Base-by-base conservation (phyloP, 257 asterid species). In the Scutellaria minor region DNA sequence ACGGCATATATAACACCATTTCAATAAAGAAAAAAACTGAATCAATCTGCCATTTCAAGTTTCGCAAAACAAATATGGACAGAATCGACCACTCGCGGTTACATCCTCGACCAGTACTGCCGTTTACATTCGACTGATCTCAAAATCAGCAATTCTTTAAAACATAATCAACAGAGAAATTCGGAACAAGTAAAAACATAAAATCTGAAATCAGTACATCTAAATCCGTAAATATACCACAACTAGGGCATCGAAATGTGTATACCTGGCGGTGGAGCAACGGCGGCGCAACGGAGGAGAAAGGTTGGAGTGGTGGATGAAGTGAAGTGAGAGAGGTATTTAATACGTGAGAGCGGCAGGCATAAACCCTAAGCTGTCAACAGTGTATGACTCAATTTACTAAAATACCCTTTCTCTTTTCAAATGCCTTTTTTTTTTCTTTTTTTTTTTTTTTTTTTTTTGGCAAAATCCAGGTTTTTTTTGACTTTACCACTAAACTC, bases 321-420 rank as follows among this genome's bases (percentile, higher is more conserved):
- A n/a, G 12, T 14, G 66, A 41, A 15, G 48, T 9, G 58, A 31
- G 8, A 4, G 22, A 41, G 42, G n/a, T 53, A 0, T 51, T 75
- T 65, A 75, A 80, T 75, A 75, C 57, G 66, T 7, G 50, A 5
- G 54, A 9, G 18, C 41, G 51, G 76, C 61, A 3, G 44, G 71
- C 71, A 56, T 79, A 76, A 80, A 68, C 81, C 84, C 84, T 76
- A 76, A 59, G 66, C 8, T 0, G 22, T 14, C 20, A 6, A 35
- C 39, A 39, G 0, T 31, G 41, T 18, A 15, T 5, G 4, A 6
- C 15, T 6, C 22, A 1, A 68, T 56, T 79, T 56, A 70, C 83
- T 10, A 22, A 20, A 59, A 35, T 53, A 14, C 50, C 80, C 83
- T 57, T 20, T n/a, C 18, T 1, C 11, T 13, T 54, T 47, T 5